These are phyloP conservation scores for Russula sp. DNA, from an alignment of 768 basidiomycete species.

Conservation along the genomic window DNA sequence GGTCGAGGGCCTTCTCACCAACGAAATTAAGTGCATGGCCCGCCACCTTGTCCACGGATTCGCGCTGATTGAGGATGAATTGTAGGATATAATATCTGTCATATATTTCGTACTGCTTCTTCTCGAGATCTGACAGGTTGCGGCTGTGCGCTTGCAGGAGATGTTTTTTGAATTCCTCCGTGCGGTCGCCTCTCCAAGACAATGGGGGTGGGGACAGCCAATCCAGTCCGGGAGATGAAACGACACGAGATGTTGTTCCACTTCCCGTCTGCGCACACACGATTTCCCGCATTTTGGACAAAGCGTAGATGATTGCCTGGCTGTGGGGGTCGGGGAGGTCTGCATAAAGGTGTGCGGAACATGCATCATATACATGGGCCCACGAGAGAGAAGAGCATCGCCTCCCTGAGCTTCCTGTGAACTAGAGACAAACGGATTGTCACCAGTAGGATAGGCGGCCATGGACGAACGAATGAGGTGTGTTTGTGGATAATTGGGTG, in stretches of 20 bases:
- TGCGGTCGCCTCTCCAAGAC: neutral
- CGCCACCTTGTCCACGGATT: neutral
- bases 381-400: no score
- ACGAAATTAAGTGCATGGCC: neutral
- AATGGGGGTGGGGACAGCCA: neutral
- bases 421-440: no score
- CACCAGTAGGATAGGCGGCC: no score
- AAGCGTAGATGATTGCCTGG: neutral
- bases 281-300: neutral
- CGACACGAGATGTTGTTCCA: neutral
- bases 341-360: no score
- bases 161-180: neutral
- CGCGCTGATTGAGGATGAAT: neutral
- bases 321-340: neutral
- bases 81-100: neutral
- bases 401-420: no score
- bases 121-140: no score
- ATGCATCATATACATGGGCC: no score
- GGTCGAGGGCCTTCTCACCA: neutral
- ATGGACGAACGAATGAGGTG: no score
- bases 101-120: neutral
- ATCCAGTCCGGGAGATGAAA: neutral
- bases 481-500: no score
- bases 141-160: no score
- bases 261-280: neutral